Conservation (phyloP, 2,329 filamentous ascomycete genomes). For the Neopestalotiopsis clavispora region DNA sequence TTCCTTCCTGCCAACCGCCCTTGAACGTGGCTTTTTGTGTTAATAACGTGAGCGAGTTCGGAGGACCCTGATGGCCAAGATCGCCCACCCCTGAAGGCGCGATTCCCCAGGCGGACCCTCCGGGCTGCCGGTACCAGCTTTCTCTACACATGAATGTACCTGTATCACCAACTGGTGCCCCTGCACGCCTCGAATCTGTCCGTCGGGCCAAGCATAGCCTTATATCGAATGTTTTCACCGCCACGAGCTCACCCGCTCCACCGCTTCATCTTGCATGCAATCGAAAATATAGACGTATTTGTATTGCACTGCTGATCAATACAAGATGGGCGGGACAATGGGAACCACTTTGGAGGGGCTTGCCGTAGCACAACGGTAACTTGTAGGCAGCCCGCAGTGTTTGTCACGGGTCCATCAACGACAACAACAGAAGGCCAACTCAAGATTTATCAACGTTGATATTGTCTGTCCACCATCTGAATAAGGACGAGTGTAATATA, state of each 20-base stretch:
- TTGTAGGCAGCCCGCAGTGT: background rate
- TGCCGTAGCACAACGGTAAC: background rate
- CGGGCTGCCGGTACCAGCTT: background rate
- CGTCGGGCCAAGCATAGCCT: background rate
- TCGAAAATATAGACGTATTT: background rate
- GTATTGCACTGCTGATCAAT: background rate
- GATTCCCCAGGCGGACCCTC: background rate
- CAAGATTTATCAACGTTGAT: background rate
- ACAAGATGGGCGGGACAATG: background rate
- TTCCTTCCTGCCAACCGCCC: no score
- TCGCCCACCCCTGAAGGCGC: background rate
- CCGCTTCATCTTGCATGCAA: background rate
- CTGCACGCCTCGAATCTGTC: background rate
- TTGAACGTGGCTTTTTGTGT: no score
- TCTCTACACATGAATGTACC: background rate
- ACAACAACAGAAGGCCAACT: background rate
- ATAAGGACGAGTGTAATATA: background rate
- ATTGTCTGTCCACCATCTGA: background rate
- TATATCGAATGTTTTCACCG: constrained; percentile 7
- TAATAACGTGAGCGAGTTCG: background rate
- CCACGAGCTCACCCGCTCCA: background rate
- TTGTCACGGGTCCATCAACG: background rate
- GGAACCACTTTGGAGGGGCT: background rate
- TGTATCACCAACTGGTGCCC: background rate
- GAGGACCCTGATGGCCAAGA: background rate